phyloP scores from a whole-genome alignment of 306 rosid genomes.

The Castanopsis chinensis region DNA sequence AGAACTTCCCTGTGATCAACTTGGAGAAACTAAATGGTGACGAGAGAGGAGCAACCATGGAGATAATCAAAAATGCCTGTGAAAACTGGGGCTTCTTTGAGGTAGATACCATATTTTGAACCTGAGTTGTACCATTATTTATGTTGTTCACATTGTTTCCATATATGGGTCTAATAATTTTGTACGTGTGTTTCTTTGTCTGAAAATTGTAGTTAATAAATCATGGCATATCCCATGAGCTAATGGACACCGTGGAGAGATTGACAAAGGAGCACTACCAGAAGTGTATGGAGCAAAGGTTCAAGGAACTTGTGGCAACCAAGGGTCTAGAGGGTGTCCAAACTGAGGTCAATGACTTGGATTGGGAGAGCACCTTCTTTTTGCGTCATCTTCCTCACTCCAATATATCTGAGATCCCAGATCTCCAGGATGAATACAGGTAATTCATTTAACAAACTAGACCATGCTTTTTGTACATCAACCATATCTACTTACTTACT shows the following conservation, averaged over 20 bases:
- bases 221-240: constrained; percentile 63
- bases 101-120: constrained; percentile 33
- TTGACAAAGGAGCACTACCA: constrained; percentile 75
- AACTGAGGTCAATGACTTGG: constrained; percentile 70
- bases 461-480: not conserved
- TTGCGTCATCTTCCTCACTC: constrained; percentile 75
- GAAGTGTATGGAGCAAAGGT: constrained; percentile 71
- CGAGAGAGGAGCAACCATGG: constrained; percentile 56
- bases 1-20: constrained; percentile 72
- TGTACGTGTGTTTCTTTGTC: not conserved
- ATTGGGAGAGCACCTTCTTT: constrained; percentile 85
- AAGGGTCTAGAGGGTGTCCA: constrained; percentile 57
- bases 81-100: constrained; percentile 98
- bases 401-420: constrained; percentile 65
- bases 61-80: constrained; percentile 78
- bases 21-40: constrained; percentile 66
- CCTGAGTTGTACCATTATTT: not conserved
- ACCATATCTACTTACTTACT: too few relatives aligned
- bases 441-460: not conserved
- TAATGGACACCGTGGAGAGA: constrained; percentile 75
- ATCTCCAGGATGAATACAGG: constrained; percentile 73
- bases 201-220: constrained; percentile 48
- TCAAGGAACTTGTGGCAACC: constrained; percentile 54
- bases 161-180: not conserved
- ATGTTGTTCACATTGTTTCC: not conserved